Percentiles rank a stretch among this genome's conserved stretches.
Evolutionary conservation across 2,329 filamentous ascomycete genomes (phyloP).

Genomic region (Dryadomyces quercivorus): DNA sequence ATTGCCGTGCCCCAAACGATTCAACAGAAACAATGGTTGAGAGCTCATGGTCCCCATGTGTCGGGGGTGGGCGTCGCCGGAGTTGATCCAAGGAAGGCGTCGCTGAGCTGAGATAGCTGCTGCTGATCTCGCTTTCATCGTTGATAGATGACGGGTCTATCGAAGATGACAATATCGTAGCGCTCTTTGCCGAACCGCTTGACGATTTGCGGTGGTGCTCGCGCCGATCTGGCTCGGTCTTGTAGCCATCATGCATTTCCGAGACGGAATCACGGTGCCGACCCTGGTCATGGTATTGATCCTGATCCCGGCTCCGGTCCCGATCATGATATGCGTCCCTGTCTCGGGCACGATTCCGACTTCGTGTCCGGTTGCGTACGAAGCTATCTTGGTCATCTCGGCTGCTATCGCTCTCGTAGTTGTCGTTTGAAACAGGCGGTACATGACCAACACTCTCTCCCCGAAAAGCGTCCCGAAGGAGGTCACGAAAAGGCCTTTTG

Average conservation of each 20-base stretch:
- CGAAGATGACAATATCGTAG: constrained; percentile 14
- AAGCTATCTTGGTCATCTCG: constrained; percentile 11
- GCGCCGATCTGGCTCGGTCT: constrained; percentile 12
- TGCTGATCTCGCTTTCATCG: constrained; percentile 10
- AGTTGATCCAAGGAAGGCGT: constrained; percentile 6
- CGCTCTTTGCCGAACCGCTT: constrained; percentile 17
- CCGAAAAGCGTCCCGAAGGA: constrained; percentile 48
- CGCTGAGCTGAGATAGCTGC: constrained; percentile 10
- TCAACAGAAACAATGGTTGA: constrained; percentile 46
- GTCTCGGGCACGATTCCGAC: not conserved
- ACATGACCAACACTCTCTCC: constrained; percentile 43
- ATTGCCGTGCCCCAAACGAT: constrained; percentile 30
- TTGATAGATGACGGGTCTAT: constrained; percentile 12
- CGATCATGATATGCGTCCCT: too few relatives aligned
- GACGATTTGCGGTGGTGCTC: constrained; percentile 19
- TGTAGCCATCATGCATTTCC: constrained; percentile 10
- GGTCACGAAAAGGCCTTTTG: constrained; percentile 44
- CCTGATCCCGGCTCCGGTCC: too few relatives aligned
- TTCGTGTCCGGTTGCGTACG: constrained; percentile 3
- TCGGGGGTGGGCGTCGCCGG: constrained; percentile 32
- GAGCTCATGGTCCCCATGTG: constrained; percentile 40
- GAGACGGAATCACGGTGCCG: not conserved
- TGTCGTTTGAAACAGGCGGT: constrained; percentile 34
- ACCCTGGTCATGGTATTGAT: too few relatives aligned
- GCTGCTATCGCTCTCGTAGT: constrained; percentile 17